Evolutionary conservation across 2,329 filamentous ascomycete species (phyloP).

Genomic region (Phyllachora maydis): DNA sequence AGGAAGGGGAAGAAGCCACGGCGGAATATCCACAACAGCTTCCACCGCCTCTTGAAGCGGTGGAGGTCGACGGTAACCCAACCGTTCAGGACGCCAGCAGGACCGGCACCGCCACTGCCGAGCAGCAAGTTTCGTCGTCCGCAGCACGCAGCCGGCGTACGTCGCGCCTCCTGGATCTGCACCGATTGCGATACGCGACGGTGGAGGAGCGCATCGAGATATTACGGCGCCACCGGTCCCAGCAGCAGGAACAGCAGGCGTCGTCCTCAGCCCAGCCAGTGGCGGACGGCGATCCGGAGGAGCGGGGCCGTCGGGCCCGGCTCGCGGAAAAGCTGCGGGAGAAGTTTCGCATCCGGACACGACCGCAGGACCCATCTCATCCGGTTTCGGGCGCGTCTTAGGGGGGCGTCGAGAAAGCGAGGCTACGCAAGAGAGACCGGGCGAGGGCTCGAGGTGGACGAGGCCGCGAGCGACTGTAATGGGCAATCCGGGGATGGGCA

Average conservation of each 20-base stretch:
- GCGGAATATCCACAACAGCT: constrained; percentile 9
- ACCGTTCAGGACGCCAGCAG: constrained; percentile 11
- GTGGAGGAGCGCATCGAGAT: constrained; percentile 41
- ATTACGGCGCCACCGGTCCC: constrained; percentile 25
- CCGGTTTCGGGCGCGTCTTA: too few species aligned
- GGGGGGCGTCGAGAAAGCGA: too few species aligned
- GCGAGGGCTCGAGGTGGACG: too few species aligned
- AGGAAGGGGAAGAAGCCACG: constrained; percentile 4
- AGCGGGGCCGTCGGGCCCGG: constrained; percentile 17
- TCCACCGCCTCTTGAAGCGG: constrained; percentile 19
- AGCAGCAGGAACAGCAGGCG: constrained; percentile 12
- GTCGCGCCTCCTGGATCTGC: constrained; percentile 33
- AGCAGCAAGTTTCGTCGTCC: too few species aligned
- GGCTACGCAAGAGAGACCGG: too few species aligned
- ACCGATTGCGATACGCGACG: constrained; percentile 34
- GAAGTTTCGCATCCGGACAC: constrained; percentile 16
- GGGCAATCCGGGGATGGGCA: too few species aligned
- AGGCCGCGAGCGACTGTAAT: too few species aligned
- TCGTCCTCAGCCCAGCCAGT: too few species aligned
- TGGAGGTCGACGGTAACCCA: constrained; percentile 16
- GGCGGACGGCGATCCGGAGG: constrained; percentile 11
- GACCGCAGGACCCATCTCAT: too few species aligned
- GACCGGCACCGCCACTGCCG: too few species aligned
- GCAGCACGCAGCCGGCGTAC: too few species aligned
- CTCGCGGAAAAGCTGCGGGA: constrained; percentile 29